These are phyloP conservation scores for Annulohypoxylon maeteangense DNA, from an alignment of 495 filamentous ascomycete species.

Conservation along the genomic window DNA sequence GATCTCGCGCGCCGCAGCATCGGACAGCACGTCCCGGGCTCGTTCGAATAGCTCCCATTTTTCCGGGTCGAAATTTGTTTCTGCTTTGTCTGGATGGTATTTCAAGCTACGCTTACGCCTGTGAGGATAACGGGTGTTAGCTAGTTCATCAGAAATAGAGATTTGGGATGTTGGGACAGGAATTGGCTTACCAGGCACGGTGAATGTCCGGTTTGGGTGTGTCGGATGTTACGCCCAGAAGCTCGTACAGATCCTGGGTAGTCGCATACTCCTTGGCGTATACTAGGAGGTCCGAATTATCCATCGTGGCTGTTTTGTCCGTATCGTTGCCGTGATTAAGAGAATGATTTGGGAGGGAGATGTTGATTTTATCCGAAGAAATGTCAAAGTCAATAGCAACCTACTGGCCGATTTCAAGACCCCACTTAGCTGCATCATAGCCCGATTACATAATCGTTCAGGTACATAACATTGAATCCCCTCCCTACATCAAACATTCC, in stretches of 20 bases:
- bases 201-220: conserved; percentile 57
- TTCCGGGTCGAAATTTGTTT: conserved; percentile 56
- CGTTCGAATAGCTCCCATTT: conserved; percentile 60
- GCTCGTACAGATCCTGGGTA: conserved; percentile 57
- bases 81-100: conserved; percentile 63
- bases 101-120: conserved; percentile 55
- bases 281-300: conserved; percentile 52
- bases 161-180: background rate
- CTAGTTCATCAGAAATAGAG: background rate
- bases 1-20: conserved; percentile 50
- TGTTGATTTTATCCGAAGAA: background rate
- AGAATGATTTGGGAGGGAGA: background rate
- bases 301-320: conserved; percentile 40
- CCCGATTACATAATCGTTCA: no score
- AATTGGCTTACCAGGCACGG: conserved; percentile 52
- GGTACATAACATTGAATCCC: no score
- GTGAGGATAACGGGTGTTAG: conserved; percentile 10
- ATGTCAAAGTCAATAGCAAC: conserved; percentile 2
- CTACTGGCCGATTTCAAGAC: background rate
- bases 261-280: conserved; percentile 56
- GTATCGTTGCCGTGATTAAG: background rate
- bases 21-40: conserved; percentile 57
- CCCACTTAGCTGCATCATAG: no score
- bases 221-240: conserved; percentile 54
- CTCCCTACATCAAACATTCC: no score